Conservation (phyloP, 1,284 basidiomycete species). For the Ceratobasidium sp. region DNA sequence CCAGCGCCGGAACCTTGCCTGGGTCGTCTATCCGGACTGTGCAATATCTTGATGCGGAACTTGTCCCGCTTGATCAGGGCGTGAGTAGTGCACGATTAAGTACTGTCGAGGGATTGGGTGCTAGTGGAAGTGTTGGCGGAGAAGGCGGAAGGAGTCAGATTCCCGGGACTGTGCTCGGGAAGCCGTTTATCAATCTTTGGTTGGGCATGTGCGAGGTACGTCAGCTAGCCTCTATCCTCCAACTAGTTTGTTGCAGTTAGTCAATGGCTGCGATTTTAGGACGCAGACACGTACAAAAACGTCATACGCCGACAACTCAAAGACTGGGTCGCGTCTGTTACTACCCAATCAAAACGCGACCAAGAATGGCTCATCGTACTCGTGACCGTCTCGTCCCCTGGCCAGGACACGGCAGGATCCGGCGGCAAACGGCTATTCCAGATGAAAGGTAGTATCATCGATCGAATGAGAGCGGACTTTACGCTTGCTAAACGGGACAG, state of each 20-base stretch:
- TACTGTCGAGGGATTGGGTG: constrained; percentile 27
- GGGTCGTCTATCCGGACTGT: constrained; percentile 81
- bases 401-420: constrained; percentile 65
- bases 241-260: no score
- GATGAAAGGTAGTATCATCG: constrained; percentile 86
- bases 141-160: constrained; percentile 75
- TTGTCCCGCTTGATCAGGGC: constrained; percentile 73
- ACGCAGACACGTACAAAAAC: constrained; percentile 86
- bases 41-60: constrained; percentile 83
- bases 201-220: constrained; percentile 89
- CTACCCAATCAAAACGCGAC: constrained; percentile 70
- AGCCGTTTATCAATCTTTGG: constrained; percentile 87
- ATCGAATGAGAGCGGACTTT: constrained; percentile 94
- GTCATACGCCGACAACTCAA: constrained; percentile 87
- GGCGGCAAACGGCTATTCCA: constrained; percentile 77
- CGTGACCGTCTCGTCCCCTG: constrained; percentile 73
- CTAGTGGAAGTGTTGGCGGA: neutral
- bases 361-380: constrained; percentile 94
- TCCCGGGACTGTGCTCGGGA: constrained; percentile 84
- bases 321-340: constrained; percentile 85
- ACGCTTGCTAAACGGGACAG: constrained; percentile 90
- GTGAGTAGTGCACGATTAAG: constrained; percentile 23
- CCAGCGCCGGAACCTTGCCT: constrained; percentile 64
- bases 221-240: no score
- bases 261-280: constrained; percentile 64